These are phyloP conservation scores for Cucurbitaria berberidis DNA, from an alignment of 2,329 filamentous ascomycete genomes.

Conservation along the genomic window DNA sequence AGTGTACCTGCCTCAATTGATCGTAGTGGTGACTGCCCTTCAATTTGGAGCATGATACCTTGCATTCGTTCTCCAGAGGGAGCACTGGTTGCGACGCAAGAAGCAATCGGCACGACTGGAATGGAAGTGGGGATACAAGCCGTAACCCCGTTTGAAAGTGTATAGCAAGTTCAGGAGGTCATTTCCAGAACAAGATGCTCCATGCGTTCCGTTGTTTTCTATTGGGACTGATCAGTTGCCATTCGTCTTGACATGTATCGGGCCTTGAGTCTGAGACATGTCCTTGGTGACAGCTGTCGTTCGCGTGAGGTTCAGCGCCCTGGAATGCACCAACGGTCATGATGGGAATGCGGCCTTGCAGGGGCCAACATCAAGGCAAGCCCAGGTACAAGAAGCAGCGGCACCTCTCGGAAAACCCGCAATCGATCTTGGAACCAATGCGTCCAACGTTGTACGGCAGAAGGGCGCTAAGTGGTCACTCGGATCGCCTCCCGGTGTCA, in stretches of 20 bases:
- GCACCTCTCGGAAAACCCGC: not conserved
- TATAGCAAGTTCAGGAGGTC: not conserved
- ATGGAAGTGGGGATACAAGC: constrained; percentile 2
- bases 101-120: constrained; percentile 7
- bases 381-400: not conserved
- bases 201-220: not conserved
- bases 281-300: constrained; percentile 22
- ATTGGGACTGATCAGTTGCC: not conserved
- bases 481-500: not conserved
- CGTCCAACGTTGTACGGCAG: not conserved
- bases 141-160: not conserved
- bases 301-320: constrained; percentile 12
- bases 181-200: not conserved
- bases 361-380: not conserved
- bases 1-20: not conserved
- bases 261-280: not conserved
- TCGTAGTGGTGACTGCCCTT: not conserved
- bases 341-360: constrained; percentile 11
- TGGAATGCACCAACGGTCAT: constrained; percentile 12
- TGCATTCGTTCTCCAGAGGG: constrained; percentile 8
- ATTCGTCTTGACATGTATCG: no score
- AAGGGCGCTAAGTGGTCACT: not conserved
- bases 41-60: not conserved
- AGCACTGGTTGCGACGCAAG: constrained; percentile 9
- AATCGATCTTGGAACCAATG: not conserved